Evolutionary conservation across 352 stramenopile genomes (phyloP).

Genomic region (Pythium brachiatum): DNA sequence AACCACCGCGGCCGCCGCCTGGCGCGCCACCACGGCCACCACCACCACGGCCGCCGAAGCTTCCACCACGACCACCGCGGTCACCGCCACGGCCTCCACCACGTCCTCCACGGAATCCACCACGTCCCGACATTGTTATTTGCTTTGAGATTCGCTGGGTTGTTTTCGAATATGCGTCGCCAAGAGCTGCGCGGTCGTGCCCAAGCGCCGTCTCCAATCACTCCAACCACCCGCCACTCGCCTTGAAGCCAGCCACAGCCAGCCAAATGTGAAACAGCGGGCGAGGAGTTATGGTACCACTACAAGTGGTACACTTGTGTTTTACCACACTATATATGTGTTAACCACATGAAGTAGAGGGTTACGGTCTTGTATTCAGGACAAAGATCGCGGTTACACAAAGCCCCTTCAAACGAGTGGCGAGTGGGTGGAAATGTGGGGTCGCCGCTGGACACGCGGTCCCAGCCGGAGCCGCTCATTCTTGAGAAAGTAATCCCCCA

Average conservation of each 20-base stretch:
- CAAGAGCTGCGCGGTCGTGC: neutral
- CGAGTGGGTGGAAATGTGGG: conserved; percentile 14
- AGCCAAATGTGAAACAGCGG: conserved; percentile 21
- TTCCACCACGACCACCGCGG: conserved; percentile 7
- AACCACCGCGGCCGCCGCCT: conserved; percentile 24
- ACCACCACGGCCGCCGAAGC: conserved; percentile 16
- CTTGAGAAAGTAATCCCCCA: conserved; percentile 16
- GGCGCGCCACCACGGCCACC: conserved; percentile 21
- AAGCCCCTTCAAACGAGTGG: conserved; percentile 23
- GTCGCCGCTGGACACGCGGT: neutral
- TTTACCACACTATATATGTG: conserved; percentile 4
- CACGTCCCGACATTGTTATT: conserved; percentile 25
- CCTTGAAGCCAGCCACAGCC: conserved; percentile 14
- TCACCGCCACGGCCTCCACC: conserved; percentile 8
- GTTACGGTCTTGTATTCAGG: conserved; percentile 13
- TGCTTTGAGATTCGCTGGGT: conserved; percentile 6
- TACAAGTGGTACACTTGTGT: neutral
- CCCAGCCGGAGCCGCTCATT: neutral
- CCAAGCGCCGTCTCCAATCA: conserved; percentile 20
- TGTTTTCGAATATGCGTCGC: neutral
- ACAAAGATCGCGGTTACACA: neutral
- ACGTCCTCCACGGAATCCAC: conserved; percentile 24
- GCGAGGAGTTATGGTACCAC: conserved; percentile 19
- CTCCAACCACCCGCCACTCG: conserved; percentile 10
- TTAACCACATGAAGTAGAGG: neutral